Evolutionary conservation across 805 yeast species (phyloP).

Genomic region (Aciculoconidium aculeatum): DNA sequence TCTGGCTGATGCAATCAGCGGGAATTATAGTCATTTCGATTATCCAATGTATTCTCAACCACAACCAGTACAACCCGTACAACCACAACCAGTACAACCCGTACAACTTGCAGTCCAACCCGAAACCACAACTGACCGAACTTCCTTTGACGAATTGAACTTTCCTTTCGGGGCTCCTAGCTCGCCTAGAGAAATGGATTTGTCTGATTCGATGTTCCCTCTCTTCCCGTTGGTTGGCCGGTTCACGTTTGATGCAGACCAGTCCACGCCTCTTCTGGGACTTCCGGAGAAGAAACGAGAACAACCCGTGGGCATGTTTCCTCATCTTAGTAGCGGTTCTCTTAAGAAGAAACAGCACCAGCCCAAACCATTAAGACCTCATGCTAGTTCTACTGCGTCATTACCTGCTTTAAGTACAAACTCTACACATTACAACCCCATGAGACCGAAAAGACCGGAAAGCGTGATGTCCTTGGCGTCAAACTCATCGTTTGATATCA

Average conservation of each 20-base stretch:
- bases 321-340: too few species aligned
- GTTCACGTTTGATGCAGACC: slow-evolving; percentile 30
- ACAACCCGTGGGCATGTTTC: slow-evolving; percentile 1
- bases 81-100: too few species aligned
- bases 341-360: slow-evolving; percentile 13
- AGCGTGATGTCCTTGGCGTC: slow-evolving; percentile 36
- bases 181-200: slow-evolving; percentile 15
- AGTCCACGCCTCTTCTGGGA: slow-evolving; percentile 30
- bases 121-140: too few species aligned
- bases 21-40: too few species aligned
- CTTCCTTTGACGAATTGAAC: too few species aligned
- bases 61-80: too few species aligned
- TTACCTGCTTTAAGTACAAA: slow-evolving; percentile 2
- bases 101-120: too few species aligned
- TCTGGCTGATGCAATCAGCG: too few species aligned
- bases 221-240: slow-evolving; percentile 38
- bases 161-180: slow-evolving; percentile 4
- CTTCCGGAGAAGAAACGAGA: slow-evolving; percentile 14
- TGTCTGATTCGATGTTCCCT: slow-evolving; percentile 34
- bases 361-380: slow-evolving; percentile 18
- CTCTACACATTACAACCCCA: slow-evolving; percentile 16
- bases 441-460: slow-evolving; percentile 33
- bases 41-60: too few species aligned
- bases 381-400: slow-evolving; percentile 6
- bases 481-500: slow-evolving; percentile 23